A percentile compares a stretch with the other conserved stretches of the same genome.
Conservation (phyloP, 192 early-diverging fungal genomes). For the Coemansia sp. region DNA sequence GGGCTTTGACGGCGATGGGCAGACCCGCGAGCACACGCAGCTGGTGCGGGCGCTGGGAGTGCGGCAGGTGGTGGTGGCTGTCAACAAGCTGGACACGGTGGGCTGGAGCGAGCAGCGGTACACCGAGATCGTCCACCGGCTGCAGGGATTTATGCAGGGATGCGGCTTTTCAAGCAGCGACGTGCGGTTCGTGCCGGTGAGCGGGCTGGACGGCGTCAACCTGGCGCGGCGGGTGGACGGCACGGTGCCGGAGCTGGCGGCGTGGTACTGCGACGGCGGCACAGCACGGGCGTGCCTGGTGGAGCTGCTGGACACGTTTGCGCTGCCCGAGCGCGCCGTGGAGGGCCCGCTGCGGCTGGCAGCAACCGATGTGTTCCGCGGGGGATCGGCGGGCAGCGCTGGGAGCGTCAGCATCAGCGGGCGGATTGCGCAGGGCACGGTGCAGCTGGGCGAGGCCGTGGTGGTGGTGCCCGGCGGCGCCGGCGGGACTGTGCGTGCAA, state of each 20-base stretch:
- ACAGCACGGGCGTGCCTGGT: slow-evolving; percentile 68
- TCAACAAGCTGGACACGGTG: slow-evolving; percentile 95
- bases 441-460: slow-evolving; percentile 86
- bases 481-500: slow-evolving; percentile 70
- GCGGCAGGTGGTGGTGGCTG: slow-evolving; percentile 83
- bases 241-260: slow-evolving; percentile 26
- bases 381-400: slow-evolving; percentile 63
- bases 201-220: slow-evolving; percentile 90
- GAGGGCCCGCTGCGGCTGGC: slow-evolving; percentile 83
- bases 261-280: slow-evolving; percentile 65
- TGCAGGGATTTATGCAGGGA: slow-evolving; percentile 68
- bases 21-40: slow-evolving; percentile 94
- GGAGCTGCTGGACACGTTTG: slow-evolving; percentile 71
- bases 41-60: slow-evolving; percentile 91
- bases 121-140: slow-evolving; percentile 67
- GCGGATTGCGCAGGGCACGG: slow-evolving; percentile 77
- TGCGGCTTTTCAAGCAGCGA: slow-evolving; percentile 77
- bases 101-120: slow-evolving; percentile 81
- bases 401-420: slow-evolving; percentile 80
- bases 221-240: slow-evolving; percentile 53
- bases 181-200: slow-evolving; percentile 84
- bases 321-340: slow-evolving; percentile 70
- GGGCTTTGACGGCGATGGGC: slow-evolving; percentile 90
- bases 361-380: slow-evolving; percentile 88
- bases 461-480: slow-evolving; percentile 80